A percentile compares a stretch with the other conserved stretches of the same genome.
Conservation (phyloP, 2,329 filamentous ascomycete species). For the Epichloe sibirici region DNA sequence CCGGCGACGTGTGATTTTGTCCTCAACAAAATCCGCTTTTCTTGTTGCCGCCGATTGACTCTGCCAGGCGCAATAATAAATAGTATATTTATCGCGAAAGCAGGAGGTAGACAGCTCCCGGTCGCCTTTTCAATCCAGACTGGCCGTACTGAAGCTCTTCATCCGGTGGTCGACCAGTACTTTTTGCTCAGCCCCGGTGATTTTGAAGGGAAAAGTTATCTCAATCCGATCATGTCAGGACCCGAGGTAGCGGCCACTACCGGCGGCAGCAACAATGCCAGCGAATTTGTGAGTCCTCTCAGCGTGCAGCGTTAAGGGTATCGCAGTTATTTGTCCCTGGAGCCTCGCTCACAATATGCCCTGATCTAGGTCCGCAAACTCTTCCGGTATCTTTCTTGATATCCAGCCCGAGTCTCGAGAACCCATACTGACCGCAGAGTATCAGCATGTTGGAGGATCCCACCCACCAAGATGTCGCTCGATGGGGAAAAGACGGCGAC, state of each 20-base stretch:
- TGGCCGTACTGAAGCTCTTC: neutral
- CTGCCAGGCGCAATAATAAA: neutral
- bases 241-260: constrained; percentile 21
- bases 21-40: neutral
- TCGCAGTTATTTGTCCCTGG: neutral
- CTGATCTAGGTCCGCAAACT: constrained; percentile 75
- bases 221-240: constrained; percentile 19
- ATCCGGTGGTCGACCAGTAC: neutral
- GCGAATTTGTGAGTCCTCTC: constrained; percentile 71
- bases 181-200: neutral
- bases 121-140: neutral
- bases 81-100: neutral
- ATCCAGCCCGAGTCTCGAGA: neutral
- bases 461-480: constrained; percentile 79
- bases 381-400: constrained; percentile 62
- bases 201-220: neutral
- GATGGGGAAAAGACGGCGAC: constrained; percentile 90
- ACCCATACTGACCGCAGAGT: constrained; percentile 8
- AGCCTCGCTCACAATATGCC: neutral
- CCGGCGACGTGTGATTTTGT: neutral
- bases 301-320: neutral
- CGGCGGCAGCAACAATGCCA: constrained; percentile 62
- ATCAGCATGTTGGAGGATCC: constrained; percentile 80
- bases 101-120: neutral
- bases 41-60: neutral